Percentiles rank a stretch among this genome's conserved stretches.
These are phyloP conservation scores for Globisporangium recalcitrans DNA, from an alignment of 352 stramenopile genomes.

Conservation along the genomic window DNA sequence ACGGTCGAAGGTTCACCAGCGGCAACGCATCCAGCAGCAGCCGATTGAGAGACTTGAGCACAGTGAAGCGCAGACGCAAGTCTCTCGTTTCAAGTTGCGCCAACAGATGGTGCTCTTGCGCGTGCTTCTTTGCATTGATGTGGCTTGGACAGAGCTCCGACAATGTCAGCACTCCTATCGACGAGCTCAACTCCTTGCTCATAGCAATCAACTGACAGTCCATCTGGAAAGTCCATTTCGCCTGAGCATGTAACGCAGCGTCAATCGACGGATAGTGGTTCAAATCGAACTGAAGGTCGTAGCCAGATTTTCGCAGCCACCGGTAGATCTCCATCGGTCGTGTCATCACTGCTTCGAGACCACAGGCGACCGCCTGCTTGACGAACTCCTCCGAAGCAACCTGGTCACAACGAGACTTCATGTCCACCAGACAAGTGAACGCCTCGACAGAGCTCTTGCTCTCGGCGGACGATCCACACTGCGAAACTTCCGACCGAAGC, in stretches of 20 bases:
- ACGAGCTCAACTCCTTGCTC: constrained; percentile 34
- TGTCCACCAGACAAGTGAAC: constrained; percentile 22
- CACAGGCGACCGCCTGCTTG: background rate
- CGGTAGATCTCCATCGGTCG: constrained; percentile 36
- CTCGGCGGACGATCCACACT: constrained; percentile 22
- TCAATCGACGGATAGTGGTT: constrained; percentile 46
- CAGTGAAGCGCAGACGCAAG: constrained; percentile 47
- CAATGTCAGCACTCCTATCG: constrained; percentile 51
- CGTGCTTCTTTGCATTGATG: constrained; percentile 24
- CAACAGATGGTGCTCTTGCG: constrained; percentile 34
- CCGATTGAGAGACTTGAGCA: constrained; percentile 61
- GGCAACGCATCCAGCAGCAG: constrained; percentile 46
- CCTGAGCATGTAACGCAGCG: constrained; percentile 37
- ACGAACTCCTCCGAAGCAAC: constrained; percentile 6
- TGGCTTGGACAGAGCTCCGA: constrained; percentile 64
- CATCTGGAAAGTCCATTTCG: constrained; percentile 71
- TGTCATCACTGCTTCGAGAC: constrained; percentile 14
- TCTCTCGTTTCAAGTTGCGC: constrained; percentile 45
- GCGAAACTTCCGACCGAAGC: constrained; percentile 22
- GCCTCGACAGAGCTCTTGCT: constrained; percentile 30
- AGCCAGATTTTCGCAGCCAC: constrained; percentile 43
- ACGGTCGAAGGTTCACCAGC: constrained; percentile 58
- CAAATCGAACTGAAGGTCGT: constrained; percentile 50
- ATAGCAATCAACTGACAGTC: constrained; percentile 62
- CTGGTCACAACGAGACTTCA: constrained; percentile 15